A percentile compares a stretch with the other conserved stretches of the same genome.
phyloP scores from a whole-genome alignment of 352 stramenopile genomes.

The Thalassiosira oceanica region DNA sequence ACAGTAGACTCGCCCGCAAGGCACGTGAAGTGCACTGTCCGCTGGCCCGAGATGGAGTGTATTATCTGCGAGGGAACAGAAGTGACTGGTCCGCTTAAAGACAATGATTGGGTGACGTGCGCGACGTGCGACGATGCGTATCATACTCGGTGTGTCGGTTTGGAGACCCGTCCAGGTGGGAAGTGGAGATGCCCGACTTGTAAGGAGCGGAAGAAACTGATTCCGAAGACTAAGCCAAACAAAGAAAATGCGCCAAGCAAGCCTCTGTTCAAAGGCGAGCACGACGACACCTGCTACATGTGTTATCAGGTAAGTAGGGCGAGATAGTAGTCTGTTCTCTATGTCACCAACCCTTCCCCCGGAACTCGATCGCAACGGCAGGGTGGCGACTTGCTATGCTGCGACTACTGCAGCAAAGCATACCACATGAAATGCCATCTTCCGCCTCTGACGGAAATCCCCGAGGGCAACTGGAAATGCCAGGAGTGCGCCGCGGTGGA shows the following conservation, averaged over 20 bases:
- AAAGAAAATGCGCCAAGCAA: conserved; percentile 15
- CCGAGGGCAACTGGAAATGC: conserved; percentile 46
- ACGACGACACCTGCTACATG: conserved; percentile 52
- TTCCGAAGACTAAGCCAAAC: background rate
- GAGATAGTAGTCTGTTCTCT: background rate
- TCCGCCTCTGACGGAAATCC: conserved; percentile 35
- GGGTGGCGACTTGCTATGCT: conserved; percentile 55
- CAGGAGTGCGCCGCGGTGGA: conserved; percentile 41
- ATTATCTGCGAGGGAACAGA: conserved; percentile 23
- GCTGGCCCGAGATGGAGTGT: conserved; percentile 27
- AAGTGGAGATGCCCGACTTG: conserved; percentile 32
- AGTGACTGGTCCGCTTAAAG: conserved; percentile 6
- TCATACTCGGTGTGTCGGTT: conserved; percentile 27
- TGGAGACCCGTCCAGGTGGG: conserved; percentile 19
- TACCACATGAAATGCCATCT: conserved; percentile 48
- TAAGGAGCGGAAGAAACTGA: conserved; percentile 10
- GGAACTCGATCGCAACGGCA: background rate
- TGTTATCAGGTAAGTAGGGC: conserved; percentile 45
- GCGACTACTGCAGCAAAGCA: conserved; percentile 48
- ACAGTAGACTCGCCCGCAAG: conserved; percentile 12
- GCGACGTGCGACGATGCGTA: conserved; percentile 27
- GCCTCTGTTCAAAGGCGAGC: conserved; percentile 39
- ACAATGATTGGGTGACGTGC: conserved; percentile 26
- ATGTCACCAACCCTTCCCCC: background rate
- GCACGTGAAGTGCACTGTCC: conserved; percentile 11